phyloP scores from a whole-genome alignment of 2,329 filamentous ascomycete species.

The Microdochium trichocladiopsis region DNA sequence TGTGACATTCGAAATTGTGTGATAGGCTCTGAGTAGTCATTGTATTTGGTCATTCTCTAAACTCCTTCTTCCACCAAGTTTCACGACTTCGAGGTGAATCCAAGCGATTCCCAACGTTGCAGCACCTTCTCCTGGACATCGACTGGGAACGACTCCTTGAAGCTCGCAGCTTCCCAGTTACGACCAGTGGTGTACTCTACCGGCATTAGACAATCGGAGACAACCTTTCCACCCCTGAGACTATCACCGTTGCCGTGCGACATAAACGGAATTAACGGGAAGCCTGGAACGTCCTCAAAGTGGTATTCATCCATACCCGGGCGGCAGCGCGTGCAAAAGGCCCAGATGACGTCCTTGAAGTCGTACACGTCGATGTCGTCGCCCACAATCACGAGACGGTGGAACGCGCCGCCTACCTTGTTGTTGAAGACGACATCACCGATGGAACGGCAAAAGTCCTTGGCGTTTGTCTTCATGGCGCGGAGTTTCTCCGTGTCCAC shows the following conservation, averaged over 20 bases:
- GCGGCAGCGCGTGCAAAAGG: conserved; percentile 38
- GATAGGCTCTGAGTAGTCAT: too few relatives aligned
- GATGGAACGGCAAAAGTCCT: conserved; percentile 28
- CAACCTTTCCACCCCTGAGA: conserved; percentile 33
- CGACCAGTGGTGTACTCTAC: too few relatives aligned
- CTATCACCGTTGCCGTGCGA: conserved; percentile 26
- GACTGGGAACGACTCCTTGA: too few relatives aligned
- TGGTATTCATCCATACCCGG: conserved; percentile 33
- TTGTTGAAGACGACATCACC: conserved; percentile 33
- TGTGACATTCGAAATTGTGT: too few relatives aligned
- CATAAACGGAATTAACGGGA: conserved; percentile 39
- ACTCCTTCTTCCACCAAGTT: too few relatives aligned
- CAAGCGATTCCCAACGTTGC: too few relatives aligned
- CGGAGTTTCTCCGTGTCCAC: conserved; percentile 50
- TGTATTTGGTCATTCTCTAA: too few relatives aligned
- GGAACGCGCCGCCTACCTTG: conserved; percentile 33
- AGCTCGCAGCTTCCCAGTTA: too few relatives aligned
- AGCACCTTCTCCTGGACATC: too few relatives aligned
- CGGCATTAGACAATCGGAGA: conserved; percentile 34
- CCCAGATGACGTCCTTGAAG: conserved; percentile 39
- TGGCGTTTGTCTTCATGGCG: conserved; percentile 40
- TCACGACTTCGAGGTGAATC: too few relatives aligned
- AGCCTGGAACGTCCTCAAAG: conserved; percentile 34
- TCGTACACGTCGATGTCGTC: conserved; percentile 41
- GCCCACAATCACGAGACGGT: conserved; percentile 36